Conservation (phyloP, 768 basidiomycete genomes). For the Cyclocybe aegerita region DNA sequence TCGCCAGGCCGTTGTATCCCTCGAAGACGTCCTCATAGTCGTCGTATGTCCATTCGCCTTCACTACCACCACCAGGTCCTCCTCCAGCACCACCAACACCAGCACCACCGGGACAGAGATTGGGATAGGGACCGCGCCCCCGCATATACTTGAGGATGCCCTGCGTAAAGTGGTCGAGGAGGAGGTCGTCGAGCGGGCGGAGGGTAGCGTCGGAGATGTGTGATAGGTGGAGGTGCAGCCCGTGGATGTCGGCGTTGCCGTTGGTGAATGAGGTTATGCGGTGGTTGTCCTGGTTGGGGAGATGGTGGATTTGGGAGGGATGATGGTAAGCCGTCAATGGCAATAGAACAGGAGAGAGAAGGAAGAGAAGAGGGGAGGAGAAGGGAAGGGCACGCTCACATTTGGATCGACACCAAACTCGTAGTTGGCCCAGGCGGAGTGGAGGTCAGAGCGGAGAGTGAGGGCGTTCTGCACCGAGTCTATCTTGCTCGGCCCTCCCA, state of each 20-base stretch:
- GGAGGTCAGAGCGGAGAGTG: slow-evolving; percentile 17
- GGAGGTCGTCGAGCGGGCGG: slow-evolving; percentile 30
- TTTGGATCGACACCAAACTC: slow-evolving; percentile 20
- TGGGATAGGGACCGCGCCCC: too few species aligned
- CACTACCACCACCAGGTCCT: slow-evolving; percentile 30
- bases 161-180: slow-evolving; percentile 31
- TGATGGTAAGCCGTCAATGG: too few species aligned
- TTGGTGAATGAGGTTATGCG: slow-evolving; percentile 26
- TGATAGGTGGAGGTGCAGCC: slow-evolving; percentile 17
- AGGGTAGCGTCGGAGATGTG: slow-evolving; percentile 27
- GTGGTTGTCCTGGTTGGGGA: slow-evolving; percentile 24
- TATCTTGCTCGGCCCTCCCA: slow-evolving; percentile 6
- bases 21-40: slow-evolving; percentile 16
- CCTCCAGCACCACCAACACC: too few species aligned
- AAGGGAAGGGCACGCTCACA: too few species aligned
- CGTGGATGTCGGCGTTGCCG: slow-evolving; percentile 24
- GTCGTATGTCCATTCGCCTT: slow-evolving; percentile 21
- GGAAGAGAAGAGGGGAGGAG: too few species aligned
- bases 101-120: too few species aligned
- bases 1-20: too few species aligned
- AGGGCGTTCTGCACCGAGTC: slow-evolving; percentile 21
- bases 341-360: too few species aligned
- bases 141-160: slow-evolving; percentile 32
- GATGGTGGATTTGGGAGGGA: too few species aligned
- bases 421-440: slow-evolving; percentile 19